phyloP scores from a whole-genome alignment of 305 asterid genomes.

The Plantago coronopus region DNA sequence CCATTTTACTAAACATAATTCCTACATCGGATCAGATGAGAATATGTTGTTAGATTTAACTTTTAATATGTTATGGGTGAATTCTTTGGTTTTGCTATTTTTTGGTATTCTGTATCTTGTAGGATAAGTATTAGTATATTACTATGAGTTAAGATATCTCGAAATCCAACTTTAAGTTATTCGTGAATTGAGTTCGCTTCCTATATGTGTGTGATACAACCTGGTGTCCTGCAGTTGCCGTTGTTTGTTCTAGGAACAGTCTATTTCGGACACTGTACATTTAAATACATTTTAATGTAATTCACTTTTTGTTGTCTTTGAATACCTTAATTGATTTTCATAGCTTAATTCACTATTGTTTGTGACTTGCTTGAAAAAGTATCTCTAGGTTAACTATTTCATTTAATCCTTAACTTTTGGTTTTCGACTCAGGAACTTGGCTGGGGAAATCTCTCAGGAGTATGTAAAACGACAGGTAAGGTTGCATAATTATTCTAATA shows the following conservation, averaged over 20 bases:
- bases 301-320: not conserved
- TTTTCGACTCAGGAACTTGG: slow-evolving; percentile 66
- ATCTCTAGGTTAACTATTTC: not conserved
- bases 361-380: too few species aligned
- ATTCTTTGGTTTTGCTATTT: too few species aligned
- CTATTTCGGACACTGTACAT: not conserved
- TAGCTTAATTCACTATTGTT: too few species aligned
- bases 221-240: not conserved
- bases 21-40: not conserved
- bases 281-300: not conserved
- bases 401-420: slow-evolving; percentile 17
- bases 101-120: too few species aligned
- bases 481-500: not conserved
- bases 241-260: not conserved
- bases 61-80: too few species aligned
- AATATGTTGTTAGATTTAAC: slow-evolving; percentile 4
- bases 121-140: too few species aligned
- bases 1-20: not conserved
- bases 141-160: too few species aligned
- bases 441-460: slow-evolving; percentile 96
- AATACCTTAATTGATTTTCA: not conserved
- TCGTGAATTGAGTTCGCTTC: too few species aligned
- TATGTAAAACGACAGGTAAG: slow-evolving; percentile 82
- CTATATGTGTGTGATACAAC: too few species aligned
- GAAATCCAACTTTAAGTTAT: too few species aligned